Evolutionary conservation across 371 early-diverging fungal genomes (phyloP).

Genomic region (Mortierella sp.): DNA sequence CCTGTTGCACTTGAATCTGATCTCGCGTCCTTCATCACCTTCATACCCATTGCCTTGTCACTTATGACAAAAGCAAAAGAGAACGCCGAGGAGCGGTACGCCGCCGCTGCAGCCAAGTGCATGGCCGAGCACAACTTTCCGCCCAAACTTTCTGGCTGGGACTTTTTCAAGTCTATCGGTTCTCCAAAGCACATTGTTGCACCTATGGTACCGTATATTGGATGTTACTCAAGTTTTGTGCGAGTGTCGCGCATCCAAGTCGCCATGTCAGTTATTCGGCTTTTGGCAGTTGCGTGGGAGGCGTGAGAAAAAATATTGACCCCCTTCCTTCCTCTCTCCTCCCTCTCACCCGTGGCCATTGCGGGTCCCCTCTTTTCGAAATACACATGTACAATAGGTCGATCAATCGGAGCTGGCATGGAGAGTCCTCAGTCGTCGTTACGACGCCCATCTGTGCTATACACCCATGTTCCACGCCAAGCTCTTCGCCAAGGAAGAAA

Average conservation of each 20-base stretch:
- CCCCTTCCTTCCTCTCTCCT: not conserved
- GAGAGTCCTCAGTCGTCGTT: constrained; percentile 89
- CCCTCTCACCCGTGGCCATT: too few species aligned
- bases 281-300: too few species aligned
- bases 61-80: constrained; percentile 27
- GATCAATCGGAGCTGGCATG: constrained; percentile 95
- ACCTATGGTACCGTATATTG: constrained; percentile 78
- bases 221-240: not conserved
- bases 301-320: too few species aligned
- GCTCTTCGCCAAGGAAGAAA: constrained; percentile 74
- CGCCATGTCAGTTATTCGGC: too few species aligned
- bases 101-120: constrained; percentile 43
- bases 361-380: too few species aligned
- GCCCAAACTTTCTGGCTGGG: constrained; percentile 83
- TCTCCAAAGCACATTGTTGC: constrained; percentile 87
- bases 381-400: constrained; percentile 53
- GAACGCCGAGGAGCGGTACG: constrained; percentile 34
- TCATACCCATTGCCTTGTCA: not conserved
- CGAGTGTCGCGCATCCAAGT: too few species aligned
- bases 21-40: not conserved
- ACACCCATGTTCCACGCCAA: constrained; percentile 99
- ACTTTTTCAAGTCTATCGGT: constrained; percentile 79
- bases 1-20: too few species aligned
- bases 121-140: constrained; percentile 34
- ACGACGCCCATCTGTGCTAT: constrained; percentile 94